These are phyloP conservation scores for Aspergillus unguis DNA, from an alignment of 2,329 filamentous ascomycete genomes.

Conservation along the genomic window DNA sequence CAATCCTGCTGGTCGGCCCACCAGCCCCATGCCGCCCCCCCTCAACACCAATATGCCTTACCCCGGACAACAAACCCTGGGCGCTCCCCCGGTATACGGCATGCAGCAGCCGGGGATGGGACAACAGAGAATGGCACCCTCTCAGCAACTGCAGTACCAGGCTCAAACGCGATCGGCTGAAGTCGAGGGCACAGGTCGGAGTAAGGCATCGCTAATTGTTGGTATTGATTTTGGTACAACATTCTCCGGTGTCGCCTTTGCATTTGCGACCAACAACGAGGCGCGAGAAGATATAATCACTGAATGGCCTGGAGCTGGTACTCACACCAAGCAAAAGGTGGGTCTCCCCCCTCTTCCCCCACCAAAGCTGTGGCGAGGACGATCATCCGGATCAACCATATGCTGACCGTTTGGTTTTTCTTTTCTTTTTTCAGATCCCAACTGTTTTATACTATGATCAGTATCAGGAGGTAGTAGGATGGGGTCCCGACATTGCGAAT, in stretches of 20 bases:
- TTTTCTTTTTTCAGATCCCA: slow-evolving; percentile 66
- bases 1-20: slow-evolving; percentile 47
- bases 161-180: slow-evolving; percentile 51
- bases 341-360: slow-evolving; percentile 3
- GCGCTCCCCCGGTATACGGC: slow-evolving; percentile 45
- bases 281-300: slow-evolving; percentile 98
- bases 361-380: not conserved
- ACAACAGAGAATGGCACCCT: slow-evolving; percentile 19
- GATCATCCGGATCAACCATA: slow-evolving; percentile 3
- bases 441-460: slow-evolving; percentile 99
- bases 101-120: slow-evolving; percentile 36
- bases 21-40: slow-evolving; percentile 52
- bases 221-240: slow-evolving; percentile 99
- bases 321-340: slow-evolving; percentile 98
- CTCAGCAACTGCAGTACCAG: slow-evolving; percentile 24
- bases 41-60: slow-evolving; percentile 56
- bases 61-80: slow-evolving; percentile 41
- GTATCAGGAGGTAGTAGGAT: slow-evolving; percentile 99
- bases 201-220: slow-evolving; percentile 95
- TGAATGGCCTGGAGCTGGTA: slow-evolving; percentile 96
- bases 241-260: slow-evolving; percentile 94
- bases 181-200: slow-evolving; percentile 82
- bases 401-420: slow-evolving; percentile 10
- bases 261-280: slow-evolving; percentile 90
- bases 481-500: slow-evolving; percentile 97